Conservation (phyloP, 2,329 filamentous ascomycete species). For the Acarospora socialis region DNA sequence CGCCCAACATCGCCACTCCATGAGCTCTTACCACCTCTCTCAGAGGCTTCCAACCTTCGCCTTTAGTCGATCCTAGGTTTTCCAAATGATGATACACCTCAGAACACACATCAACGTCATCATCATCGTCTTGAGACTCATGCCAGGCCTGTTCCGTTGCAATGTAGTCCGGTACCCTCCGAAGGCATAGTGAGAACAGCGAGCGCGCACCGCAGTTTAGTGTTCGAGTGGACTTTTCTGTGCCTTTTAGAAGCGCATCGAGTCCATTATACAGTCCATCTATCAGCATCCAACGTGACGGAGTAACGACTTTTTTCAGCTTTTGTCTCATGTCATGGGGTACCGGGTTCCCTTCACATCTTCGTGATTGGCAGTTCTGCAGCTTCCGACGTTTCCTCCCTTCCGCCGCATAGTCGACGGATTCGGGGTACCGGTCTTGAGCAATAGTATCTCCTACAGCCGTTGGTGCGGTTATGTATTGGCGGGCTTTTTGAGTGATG, state of each 20-base stretch:
- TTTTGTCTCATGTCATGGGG: background rate
- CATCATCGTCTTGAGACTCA: slow-evolving; percentile 8
- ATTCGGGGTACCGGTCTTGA: background rate
- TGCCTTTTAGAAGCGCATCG: slow-evolving; percentile 10
- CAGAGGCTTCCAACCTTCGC: slow-evolving; percentile 10
- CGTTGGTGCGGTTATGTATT: background rate
- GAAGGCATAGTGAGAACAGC: slow-evolving; percentile 12
- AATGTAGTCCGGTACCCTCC: slow-evolving; percentile 9
- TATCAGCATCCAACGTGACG: slow-evolving; percentile 5
- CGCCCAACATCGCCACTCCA: slow-evolving; percentile 7
- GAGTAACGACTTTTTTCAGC: background rate
- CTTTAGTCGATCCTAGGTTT: slow-evolving; percentile 2
- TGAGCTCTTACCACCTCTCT: slow-evolving; percentile 12
- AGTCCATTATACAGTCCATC: slow-evolving; percentile 9
- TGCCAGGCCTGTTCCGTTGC: slow-evolving; percentile 6
- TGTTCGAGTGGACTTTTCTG: too few relatives aligned
- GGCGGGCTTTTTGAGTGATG: background rate
- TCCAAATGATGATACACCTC: slow-evolving; percentile 12
- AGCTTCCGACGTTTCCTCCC: background rate
- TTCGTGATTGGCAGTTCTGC: background rate
- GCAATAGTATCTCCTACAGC: background rate
- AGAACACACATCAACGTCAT: slow-evolving; percentile 8
- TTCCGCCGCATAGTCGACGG: background rate
- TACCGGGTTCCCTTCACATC: background rate
- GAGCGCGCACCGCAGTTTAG: slow-evolving; percentile 4